A percentile compares a stretch with the other conserved stretches of the same genome.
Conservation (phyloP, 495 filamentous ascomycete genomes). For the Cercophora newfieldiana region DNA sequence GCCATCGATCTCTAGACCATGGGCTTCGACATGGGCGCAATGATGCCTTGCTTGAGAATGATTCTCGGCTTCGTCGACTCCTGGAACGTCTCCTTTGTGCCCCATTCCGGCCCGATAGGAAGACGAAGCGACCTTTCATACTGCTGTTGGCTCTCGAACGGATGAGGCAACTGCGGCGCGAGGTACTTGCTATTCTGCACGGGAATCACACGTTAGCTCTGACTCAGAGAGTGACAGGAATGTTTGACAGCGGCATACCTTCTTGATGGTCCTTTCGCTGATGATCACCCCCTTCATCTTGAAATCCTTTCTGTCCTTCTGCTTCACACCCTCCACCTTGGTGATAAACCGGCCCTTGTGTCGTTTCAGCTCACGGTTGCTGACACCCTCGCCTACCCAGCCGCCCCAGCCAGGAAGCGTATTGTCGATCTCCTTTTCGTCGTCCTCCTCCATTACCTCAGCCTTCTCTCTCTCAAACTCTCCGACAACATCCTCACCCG, state of each 20-base stretch:
- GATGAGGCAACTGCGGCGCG: slow-evolving; percentile 77
- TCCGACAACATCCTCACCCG: slow-evolving; percentile 81
- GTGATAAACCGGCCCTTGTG: slow-evolving; percentile 62
- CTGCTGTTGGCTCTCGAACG: slow-evolving; percentile 80
- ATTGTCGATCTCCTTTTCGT: slow-evolving; percentile 79
- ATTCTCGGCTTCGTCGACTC: slow-evolving; percentile 85
- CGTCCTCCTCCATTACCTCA: slow-evolving; percentile 71
- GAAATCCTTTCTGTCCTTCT: slow-evolving; percentile 73
- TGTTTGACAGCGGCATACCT: slow-evolving; percentile 66
- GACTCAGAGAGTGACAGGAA: slow-evolving; percentile 3
- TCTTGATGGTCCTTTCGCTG: slow-evolving; percentile 86
- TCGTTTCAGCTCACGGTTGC: slow-evolving; percentile 58
- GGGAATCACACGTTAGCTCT: slow-evolving; percentile 31
- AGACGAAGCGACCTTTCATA: slow-evolving; percentile 87
- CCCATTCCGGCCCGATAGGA: slow-evolving; percentile 92
- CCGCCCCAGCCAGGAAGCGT: slow-evolving; percentile 90
- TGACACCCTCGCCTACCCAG: slow-evolving; percentile 80
- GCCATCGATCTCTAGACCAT: slow-evolving; percentile 42
- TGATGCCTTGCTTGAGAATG: slow-evolving; percentile 88
- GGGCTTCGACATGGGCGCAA: slow-evolving; percentile 83
- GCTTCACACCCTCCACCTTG: slow-evolving; percentile 76
- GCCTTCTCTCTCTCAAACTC: slow-evolving; percentile 83
- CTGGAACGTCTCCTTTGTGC: slow-evolving; percentile 91
- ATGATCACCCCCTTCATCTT: slow-evolving; percentile 84
- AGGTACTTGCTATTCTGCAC: slow-evolving; percentile 81